These are phyloP conservation scores for Backusella psychrophila DNA, from an alignment of 192 early-diverging fungal genomes.

Conservation along the genomic window DNA sequence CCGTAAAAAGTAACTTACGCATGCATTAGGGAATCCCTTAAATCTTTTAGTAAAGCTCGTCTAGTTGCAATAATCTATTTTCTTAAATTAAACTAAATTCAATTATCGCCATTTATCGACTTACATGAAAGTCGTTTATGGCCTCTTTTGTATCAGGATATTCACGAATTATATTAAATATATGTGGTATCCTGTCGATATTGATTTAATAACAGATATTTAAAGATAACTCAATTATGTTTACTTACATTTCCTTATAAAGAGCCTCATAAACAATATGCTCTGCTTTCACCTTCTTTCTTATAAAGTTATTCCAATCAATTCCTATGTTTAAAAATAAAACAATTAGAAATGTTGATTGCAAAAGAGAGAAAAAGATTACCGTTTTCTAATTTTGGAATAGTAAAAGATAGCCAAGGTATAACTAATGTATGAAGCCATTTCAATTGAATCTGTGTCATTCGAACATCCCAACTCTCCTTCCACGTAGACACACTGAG, in stretches of 20 bases:
- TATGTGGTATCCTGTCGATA: neutral
- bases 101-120: neutral
- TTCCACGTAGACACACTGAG: neutral
- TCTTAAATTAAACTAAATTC: neutral
- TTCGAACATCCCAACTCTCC: neutral
- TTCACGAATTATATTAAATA: constrained; percentile 12
- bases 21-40: constrained; percentile 5
- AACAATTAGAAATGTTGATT: neutral
- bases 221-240: neutral
- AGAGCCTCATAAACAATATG: constrained; percentile 11
- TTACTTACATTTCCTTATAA: constrained; percentile 10
- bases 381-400: neutral
- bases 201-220: neutral
- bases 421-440: constrained; percentile 9
- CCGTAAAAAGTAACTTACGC: neutral
- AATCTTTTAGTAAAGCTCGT: neutral
- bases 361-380: neutral
- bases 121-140: constrained; percentile 3
- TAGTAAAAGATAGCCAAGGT: constrained; percentile 19
- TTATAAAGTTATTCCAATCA: constrained; percentile 9
- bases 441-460: neutral
- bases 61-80: neutral
- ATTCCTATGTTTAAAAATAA: neutral
- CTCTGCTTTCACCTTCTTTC: constrained; percentile 15
- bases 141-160: constrained; percentile 4